Evolutionary conservation across 805 yeast species (phyloP).

Genomic region (Wickerhamiella sorbophila): DNA sequence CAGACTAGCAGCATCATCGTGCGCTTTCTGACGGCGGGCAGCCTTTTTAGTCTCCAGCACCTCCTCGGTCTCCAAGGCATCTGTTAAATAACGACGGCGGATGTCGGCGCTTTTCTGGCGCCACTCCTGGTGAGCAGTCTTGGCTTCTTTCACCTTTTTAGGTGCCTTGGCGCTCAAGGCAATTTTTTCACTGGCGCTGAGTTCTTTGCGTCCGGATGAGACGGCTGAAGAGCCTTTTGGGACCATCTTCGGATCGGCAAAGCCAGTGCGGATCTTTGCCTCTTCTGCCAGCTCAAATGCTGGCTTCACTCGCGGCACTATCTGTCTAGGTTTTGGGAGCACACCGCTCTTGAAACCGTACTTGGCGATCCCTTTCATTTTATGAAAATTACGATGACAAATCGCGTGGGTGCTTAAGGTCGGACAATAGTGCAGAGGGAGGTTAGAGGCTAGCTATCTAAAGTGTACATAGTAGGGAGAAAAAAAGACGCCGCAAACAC

Average conservation of each 20-base stretch:
- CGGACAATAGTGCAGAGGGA: too few relatives aligned
- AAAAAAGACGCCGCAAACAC: too few relatives aligned
- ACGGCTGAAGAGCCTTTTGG: conserved; percentile 46
- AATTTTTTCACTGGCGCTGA: conserved; percentile 46
- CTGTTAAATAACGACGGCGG: conserved; percentile 56
- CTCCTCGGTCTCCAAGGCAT: conserved; percentile 45
- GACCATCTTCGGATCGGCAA: conserved; percentile 45
- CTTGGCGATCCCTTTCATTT: conserved; percentile 31
- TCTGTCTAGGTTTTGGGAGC: conserved; percentile 62
- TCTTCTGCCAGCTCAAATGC: conserved; percentile 23
- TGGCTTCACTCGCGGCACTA: conserved; percentile 42
- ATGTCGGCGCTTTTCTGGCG: conserved; percentile 41
- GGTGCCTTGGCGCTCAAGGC: conserved; percentile 38
- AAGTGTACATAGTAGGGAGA: too few relatives aligned
- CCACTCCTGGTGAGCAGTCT: conserved; percentile 29
- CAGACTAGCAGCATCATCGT: conserved; percentile 24
- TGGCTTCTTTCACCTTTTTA: conserved; percentile 18
- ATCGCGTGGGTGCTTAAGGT: too few relatives aligned
- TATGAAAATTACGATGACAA: conserved; percentile 5
- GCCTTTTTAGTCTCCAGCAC: conserved; percentile 32
- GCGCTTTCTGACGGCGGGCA: conserved; percentile 26
- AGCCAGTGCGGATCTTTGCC: conserved; percentile 50
- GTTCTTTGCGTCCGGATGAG: conserved; percentile 33
- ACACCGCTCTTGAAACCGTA: conserved; percentile 59
- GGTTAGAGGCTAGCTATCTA: too few relatives aligned